These are phyloP conservation scores for Sarocladium oryzae DNA, from an alignment of 2,329 filamentous ascomycete genomes.

Conservation along the genomic window DNA sequence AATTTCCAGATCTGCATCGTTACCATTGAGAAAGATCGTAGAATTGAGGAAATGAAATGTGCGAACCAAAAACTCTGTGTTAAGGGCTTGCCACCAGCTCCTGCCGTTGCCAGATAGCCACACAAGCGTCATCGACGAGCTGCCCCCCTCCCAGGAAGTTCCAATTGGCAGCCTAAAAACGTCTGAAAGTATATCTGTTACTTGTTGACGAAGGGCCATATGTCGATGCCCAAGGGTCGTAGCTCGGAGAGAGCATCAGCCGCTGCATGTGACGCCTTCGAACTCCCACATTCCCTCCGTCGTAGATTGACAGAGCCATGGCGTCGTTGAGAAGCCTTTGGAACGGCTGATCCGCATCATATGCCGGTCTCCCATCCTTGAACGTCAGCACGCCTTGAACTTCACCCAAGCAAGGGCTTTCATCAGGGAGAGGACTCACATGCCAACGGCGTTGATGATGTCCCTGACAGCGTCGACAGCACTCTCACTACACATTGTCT, in stretches of 20 bases:
- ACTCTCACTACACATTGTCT: constrained; percentile 44
- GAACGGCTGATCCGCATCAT: neutral
- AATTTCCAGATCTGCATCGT: too few species aligned
- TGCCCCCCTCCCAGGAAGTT: too few species aligned
- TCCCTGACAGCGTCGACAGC: constrained; percentile 41
- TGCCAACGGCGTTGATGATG: constrained; percentile 45
- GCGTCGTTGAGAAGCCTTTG: neutral
- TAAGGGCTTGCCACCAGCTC: too few species aligned
- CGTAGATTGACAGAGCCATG: neutral
- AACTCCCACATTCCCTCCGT: neutral
- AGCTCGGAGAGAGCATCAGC: neutral
- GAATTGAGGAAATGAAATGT: too few species aligned
- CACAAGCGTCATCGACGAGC: too few species aligned
- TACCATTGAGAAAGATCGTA: too few species aligned
- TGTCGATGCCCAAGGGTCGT: constrained; percentile 1
- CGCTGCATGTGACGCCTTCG: neutral
- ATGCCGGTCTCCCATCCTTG: neutral
- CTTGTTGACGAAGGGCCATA: neutral
- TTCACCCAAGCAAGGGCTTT: neutral
- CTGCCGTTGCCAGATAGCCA: too few species aligned
- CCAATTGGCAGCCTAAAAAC: too few species aligned
- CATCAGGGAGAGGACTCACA: constrained; percentile 24
- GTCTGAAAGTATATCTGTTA: too few species aligned
- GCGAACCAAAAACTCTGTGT: too few species aligned
- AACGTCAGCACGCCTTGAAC: neutral